phyloP scores from a whole-genome alignment of 306 rosid genomes.

The Fragaria iinumae region DNA sequence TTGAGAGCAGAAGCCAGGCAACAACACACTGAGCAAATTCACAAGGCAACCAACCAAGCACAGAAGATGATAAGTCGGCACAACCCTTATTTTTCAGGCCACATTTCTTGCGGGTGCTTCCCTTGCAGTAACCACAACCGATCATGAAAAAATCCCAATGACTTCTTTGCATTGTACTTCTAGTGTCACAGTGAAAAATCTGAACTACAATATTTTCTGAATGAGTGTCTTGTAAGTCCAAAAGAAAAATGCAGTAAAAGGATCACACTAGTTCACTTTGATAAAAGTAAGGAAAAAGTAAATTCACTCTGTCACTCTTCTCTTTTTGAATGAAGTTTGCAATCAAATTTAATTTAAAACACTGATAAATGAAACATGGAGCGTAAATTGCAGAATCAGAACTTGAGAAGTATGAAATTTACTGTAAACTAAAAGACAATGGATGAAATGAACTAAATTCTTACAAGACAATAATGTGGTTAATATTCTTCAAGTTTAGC shows the following conservation, averaged over 20 bases:
- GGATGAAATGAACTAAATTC: too few relatives aligned
- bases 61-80: constrained; percentile 51
- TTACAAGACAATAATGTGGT: too few relatives aligned
- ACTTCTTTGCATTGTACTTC: neutral
- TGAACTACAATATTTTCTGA: neutral
- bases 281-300: neutral
- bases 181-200: constrained; percentile 10
- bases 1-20: constrained; percentile 68
- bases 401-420: neutral
- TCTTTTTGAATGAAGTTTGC: neutral
- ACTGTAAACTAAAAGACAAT: neutral
- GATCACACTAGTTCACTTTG: neutral
- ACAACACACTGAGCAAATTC: constrained; percentile 70
- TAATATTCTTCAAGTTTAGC: neutral
- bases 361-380: neutral
- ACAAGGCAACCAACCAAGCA: constrained; percentile 54
- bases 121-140: constrained; percentile 55
- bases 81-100: constrained; percentile 43
- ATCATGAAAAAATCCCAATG: neutral
- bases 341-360: too few relatives aligned
- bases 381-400: neutral
- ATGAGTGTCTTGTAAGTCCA: neutral
- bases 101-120: constrained; percentile 82
- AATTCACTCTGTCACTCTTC: neutral
- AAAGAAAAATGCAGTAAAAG: neutral